These are phyloP conservation scores for Amesomyces nigricolor DNA, from an alignment of 2,329 filamentous ascomycete genomes.

Conservation along the genomic window DNA sequence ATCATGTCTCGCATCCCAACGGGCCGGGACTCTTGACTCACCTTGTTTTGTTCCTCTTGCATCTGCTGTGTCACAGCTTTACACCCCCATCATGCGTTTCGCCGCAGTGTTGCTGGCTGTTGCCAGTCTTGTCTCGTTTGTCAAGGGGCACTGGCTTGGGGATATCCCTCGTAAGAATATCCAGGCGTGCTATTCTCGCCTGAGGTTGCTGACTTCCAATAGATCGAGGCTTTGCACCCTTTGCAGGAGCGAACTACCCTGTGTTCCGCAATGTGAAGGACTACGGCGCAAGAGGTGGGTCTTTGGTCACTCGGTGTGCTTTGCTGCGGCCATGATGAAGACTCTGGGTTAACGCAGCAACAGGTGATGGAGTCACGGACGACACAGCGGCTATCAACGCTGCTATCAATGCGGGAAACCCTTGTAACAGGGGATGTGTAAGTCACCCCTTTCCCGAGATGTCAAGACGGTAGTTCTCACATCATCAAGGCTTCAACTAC, in stretches of 20 bases:
- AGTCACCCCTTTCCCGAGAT: conserved; percentile 12
- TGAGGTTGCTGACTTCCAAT: conserved; percentile 4
- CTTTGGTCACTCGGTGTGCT: neutral
- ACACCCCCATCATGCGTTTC: conserved; percentile 26
- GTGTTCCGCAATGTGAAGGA: conserved; percentile 45
- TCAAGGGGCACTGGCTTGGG: conserved; percentile 31
- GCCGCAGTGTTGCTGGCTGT: conserved; percentile 27
- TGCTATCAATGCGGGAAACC: conserved; percentile 39
- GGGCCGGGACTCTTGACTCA: neutral
- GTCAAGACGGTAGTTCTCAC: conserved; percentile 9
- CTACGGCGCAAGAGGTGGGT: conserved; percentile 40
- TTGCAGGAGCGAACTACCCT: conserved; percentile 36
- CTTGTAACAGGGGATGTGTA: conserved; percentile 40
- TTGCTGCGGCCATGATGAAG: neutral
- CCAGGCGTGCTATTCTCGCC: neutral
- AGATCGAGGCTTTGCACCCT: conserved; percentile 42
- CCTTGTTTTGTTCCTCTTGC: conserved; percentile 1
- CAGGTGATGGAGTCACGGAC: conserved; percentile 41
- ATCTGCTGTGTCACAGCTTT: neutral
- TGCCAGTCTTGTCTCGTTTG: conserved; percentile 27
- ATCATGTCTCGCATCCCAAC: neutral
- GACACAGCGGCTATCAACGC: conserved; percentile 42
- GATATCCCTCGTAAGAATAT: conserved; percentile 29
- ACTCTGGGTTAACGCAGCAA: conserved; percentile 7
- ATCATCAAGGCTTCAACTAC: conserved; percentile 35